Percentiles rank a stretch among this genome's conserved stretches.
Evolutionary conservation across 2,329 filamentous ascomycete species (phyloP).

Genomic region (Epicoccum nigrum): DNA sequence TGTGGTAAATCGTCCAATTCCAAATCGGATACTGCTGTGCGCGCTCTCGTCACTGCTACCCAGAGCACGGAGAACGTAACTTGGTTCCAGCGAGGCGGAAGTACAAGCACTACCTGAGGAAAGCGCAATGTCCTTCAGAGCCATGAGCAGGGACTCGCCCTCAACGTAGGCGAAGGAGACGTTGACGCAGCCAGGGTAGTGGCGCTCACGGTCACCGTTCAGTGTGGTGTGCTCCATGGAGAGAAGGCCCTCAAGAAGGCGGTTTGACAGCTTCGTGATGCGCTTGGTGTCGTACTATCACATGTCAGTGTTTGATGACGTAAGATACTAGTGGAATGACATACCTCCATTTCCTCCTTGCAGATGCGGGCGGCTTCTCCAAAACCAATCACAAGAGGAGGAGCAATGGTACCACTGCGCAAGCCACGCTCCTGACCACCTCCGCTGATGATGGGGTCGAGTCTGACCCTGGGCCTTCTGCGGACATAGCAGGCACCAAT

Average conservation of each 20-base stretch:
- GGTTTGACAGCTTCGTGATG: conserved; percentile 81
- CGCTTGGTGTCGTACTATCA: conserved; percentile 87
- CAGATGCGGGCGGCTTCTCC: conserved; percentile 95
- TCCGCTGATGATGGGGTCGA: conserved; percentile 95
- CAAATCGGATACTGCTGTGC: conserved; percentile 96
- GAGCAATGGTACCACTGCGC: conserved; percentile 90
- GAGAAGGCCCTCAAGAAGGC: conserved; percentile 80
- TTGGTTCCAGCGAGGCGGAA: conserved; percentile 93
- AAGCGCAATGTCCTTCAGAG: conserved; percentile 94
- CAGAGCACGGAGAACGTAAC: conserved; percentile 91
- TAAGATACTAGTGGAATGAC: conserved; percentile 40
- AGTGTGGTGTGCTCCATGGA: conserved; percentile 89
- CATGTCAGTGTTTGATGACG: conserved; percentile 14
- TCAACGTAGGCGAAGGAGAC: conserved; percentile 98
- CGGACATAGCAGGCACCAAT: conserved; percentile 96
- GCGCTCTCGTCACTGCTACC: conserved; percentile 97
- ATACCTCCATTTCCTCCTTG: conserved; percentile 86
- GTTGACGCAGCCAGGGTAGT: conserved; percentile 97
- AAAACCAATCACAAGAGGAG: conserved; percentile 87
- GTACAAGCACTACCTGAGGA: conserved; percentile 98
- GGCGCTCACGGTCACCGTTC: conserved; percentile 81
- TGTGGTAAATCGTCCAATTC: conserved; percentile 95
- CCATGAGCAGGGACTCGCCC: conserved; percentile 97
- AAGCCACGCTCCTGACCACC: conserved; percentile 96
- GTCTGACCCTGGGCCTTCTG: conserved; percentile 86